phyloP scores from a whole-genome alignment of 352 stramenopile species.

The Phytophthora nicotianae region DNA sequence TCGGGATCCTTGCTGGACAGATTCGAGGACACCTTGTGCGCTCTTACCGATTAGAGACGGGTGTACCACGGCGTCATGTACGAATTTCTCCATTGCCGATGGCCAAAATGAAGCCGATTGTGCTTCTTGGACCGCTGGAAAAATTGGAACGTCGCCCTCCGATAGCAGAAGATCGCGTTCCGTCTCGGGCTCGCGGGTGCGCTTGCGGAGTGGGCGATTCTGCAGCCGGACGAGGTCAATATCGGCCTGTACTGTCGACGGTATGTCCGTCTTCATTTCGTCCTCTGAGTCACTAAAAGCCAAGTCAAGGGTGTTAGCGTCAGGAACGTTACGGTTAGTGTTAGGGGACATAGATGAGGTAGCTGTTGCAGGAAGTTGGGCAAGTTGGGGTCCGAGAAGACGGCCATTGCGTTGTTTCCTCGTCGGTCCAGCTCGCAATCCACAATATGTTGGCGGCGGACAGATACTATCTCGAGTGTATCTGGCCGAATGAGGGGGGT shows the following conservation, averaged over 20 bases:
- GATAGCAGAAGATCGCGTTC: too few species aligned
- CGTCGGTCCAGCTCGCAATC: not conserved
- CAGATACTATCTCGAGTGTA: slow-evolving; percentile 2
- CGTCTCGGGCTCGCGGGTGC: too few species aligned
- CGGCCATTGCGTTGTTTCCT: not conserved
- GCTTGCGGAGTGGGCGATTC: not conserved
- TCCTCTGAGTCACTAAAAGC: not conserved
- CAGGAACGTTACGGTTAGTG: not conserved
- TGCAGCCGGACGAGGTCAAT: not conserved
- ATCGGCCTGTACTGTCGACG: not conserved
- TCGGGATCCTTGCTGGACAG: not conserved
- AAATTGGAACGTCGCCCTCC: not conserved
- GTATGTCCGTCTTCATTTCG: not conserved
- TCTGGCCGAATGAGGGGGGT: not conserved
- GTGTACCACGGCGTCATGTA: not conserved
- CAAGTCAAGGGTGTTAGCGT: not conserved
- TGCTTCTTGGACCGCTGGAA: not conserved
- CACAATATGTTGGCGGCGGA: slow-evolving; percentile 3
- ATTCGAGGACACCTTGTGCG: not conserved
- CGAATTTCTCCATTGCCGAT: not conserved
- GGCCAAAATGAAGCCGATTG: not conserved
- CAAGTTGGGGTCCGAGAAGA: slow-evolving; percentile 1
- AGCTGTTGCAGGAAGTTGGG: too few species aligned
- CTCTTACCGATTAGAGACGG: slow-evolving; percentile 2
- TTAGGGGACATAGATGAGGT: too few species aligned